Conservation (phyloP, 2,329 filamentous ascomycete species). For the Hypoxylon sp. region DNA sequence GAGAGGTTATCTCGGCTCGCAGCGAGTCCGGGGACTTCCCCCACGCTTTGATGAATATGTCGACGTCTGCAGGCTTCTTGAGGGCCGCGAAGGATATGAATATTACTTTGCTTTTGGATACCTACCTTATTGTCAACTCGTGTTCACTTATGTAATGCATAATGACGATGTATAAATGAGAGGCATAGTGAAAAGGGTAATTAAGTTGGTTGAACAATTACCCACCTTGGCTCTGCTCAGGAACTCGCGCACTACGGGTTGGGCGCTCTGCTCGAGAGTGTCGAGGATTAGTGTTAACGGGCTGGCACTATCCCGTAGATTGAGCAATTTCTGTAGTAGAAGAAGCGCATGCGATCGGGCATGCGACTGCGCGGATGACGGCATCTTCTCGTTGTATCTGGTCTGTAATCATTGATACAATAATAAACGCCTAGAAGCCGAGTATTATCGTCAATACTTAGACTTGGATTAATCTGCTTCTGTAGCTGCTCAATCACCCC, state of each 20-base stretch:
- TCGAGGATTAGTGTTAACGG: conserved; percentile 91
- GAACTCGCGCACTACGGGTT: conserved; percentile 80
- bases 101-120: conserved; percentile 77
- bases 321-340: conserved; percentile 85
- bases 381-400: conserved; percentile 62
- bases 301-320: conserved; percentile 82
- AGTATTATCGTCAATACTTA: conserved; percentile 13
- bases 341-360: conserved; percentile 87
- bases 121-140: conserved; percentile 56
- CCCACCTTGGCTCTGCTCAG: conserved; percentile 79
- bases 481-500: too few relatives aligned
- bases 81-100: conserved; percentile 85
- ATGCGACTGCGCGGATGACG: conserved; percentile 72
- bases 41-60: conserved; percentile 76
- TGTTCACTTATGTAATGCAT: not conserved
- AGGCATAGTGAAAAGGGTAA: not conserved
- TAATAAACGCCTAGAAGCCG: not conserved
- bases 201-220: conserved; percentile 10
- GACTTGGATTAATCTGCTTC: not conserved
- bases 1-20: conserved; percentile 71
- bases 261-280: conserved; percentile 84
- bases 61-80: conserved; percentile 73
- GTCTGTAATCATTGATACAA: not conserved
- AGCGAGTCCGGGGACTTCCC: conserved; percentile 72
- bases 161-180: not conserved